These are phyloP conservation scores for Fistulinella prunicolor DNA, from an alignment of 768 basidiomycete genomes.

Conservation along the genomic window DNA sequence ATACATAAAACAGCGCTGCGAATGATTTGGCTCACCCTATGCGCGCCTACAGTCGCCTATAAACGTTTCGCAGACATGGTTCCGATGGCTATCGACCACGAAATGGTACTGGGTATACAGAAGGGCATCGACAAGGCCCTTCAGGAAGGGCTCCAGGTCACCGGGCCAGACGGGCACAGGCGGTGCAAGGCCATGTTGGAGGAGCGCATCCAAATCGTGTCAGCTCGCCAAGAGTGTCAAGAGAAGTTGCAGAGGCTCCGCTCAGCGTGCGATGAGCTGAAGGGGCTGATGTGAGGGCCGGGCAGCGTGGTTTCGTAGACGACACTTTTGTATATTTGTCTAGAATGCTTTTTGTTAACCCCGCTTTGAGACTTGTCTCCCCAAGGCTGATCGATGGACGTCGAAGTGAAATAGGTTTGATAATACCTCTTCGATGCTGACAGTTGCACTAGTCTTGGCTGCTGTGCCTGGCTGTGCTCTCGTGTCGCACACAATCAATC, in stretches of 20 bases:
- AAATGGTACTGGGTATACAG: slow-evolving; percentile 42
- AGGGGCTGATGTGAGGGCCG: slow-evolving; percentile 3
- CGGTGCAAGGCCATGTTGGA: slow-evolving; percentile 49
- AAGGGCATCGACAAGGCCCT: slow-evolving; percentile 43
- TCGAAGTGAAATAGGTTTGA: too few relatives aligned
- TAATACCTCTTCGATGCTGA: too few relatives aligned
- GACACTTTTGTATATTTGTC: too few relatives aligned
- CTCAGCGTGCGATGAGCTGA: slow-evolving; percentile 40
- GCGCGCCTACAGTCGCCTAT: not conserved
- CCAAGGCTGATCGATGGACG: too few relatives aligned
- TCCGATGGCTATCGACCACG: slow-evolving; percentile 36
- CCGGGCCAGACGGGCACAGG: slow-evolving; percentile 40
- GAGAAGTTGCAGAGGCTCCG: slow-evolving; percentile 51
- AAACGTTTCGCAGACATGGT: slow-evolving; percentile 39
- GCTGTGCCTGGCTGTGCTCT: too few relatives aligned
- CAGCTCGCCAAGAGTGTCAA: slow-evolving; percentile 44
- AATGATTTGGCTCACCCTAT: not conserved
- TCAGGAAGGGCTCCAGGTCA: slow-evolving; percentile 46
- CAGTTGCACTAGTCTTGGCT: too few relatives aligned
- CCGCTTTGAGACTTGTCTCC: too few relatives aligned
- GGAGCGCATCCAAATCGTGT: slow-evolving; percentile 45
- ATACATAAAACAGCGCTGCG: not conserved
- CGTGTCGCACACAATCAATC: too few relatives aligned
- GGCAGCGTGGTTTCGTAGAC: too few relatives aligned
- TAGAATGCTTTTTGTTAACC: too few relatives aligned